Evolutionary conservation across 805 yeast species (phyloP).

Genomic region (Hanseniaspora occidentalis): DNA sequence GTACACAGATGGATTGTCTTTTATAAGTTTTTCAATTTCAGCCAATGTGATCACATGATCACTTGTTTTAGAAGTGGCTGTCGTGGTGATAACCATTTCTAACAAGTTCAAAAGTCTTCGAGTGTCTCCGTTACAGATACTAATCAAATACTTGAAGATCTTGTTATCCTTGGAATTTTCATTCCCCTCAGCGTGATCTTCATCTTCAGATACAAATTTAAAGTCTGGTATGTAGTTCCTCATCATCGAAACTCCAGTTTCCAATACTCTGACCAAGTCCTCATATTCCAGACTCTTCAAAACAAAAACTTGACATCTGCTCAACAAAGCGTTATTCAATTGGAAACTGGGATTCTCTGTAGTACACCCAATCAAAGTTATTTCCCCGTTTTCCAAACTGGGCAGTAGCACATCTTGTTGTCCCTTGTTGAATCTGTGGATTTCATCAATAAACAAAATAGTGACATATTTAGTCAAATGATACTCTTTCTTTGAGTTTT

Average conservation of each 20-base stretch:
- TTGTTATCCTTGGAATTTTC: conserved; percentile 16
- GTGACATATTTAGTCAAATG: conserved; percentile 38
- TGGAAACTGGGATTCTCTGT: conserved; percentile 89
- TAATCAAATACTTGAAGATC: conserved; percentile 55
- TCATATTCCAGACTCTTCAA: conserved; percentile 37
- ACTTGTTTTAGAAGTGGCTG: conserved; percentile 13
- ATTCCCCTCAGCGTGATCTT: conserved; percentile 24
- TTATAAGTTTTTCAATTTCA: conserved; percentile 29
- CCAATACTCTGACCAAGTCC: conserved; percentile 30
- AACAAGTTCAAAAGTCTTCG: conserved; percentile 69
- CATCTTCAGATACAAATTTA: conserved; percentile 42
- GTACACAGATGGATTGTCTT: conserved; percentile 28
- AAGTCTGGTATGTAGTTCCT: conserved; percentile 41
- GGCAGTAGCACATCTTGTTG: conserved; percentile 88
- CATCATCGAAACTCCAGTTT: conserved; percentile 37
- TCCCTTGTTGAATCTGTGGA: conserved; percentile 72
- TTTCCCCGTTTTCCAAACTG: conserved; percentile 70
- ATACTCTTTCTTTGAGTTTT: conserved; percentile 25
- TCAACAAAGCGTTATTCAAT: conserved; percentile 66
- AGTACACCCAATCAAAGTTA: conserved; percentile 87
- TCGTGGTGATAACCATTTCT: conserved; percentile 37
- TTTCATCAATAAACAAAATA: conserved; percentile 80
- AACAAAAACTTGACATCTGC: conserved; percentile 73
- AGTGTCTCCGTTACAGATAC: conserved; percentile 78
- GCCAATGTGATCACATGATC: conserved; percentile 29